Evolutionary conservation across 2,329 filamentous ascomycete species (phyloP), one percentile per base, ranked within the genome.

Genomic region (Acephala macrosclerotiorum): DNA sequence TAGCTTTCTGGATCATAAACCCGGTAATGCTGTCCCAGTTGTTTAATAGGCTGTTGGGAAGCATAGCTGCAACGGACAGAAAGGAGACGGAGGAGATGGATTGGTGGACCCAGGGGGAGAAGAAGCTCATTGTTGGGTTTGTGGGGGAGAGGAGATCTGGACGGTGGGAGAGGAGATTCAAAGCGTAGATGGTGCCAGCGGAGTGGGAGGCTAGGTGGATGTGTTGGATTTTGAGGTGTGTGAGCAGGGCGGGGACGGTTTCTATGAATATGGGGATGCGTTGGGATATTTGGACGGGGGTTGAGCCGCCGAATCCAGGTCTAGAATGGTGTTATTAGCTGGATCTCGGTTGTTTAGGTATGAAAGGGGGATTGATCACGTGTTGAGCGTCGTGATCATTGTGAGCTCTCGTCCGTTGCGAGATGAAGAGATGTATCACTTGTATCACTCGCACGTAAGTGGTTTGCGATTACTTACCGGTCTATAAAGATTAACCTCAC

Each of bases 281-380:
- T 16, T 76, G 58, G 11, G 73, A 57, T 6, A 82, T 66, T 0
- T 74, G 66, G 0, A 82, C 80, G 2, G 74, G 69, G 0, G 79
- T 80, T 14, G 81, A 81, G 40, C 75, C 79, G 22, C 82, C 82
- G 64, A 82, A 77, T n/a, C 77, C 80, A 16, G 80, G 79, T 67
- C 81, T 81, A n/a, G 36, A 61, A n/a, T 40, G 12, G 29, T 42
- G 25, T 29, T 33, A 25, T 53, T 53, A 53, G 49, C 25, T 16
- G 16, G 8, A 29, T 6, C 7, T 49, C n/a, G 29, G 29, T 33
- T 9, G 29, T 4, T 22, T 7, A 22, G 2, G 3, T 2, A 25
- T 18, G 11, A 4, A 22, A 25, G 20, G 5, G 45, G 20, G n/a
- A n/a, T 49, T 25, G 20, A 49, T 49, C 45, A 49, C 7, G 45